Conservation (phyloP, 345 rosid genomes). For the Chamaenerion angustifolium region DNA sequence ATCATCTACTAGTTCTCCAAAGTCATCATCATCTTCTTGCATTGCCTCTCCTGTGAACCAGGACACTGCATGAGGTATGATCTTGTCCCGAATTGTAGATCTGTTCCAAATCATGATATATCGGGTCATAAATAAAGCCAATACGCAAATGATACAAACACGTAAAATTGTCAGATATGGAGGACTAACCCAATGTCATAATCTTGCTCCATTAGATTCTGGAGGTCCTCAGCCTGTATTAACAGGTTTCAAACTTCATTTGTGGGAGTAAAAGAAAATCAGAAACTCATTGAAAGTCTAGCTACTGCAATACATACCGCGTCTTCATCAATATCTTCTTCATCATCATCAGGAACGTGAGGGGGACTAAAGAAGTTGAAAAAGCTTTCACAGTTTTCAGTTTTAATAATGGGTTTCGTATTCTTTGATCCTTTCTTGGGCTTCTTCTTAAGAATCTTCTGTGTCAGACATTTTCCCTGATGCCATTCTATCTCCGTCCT, state of each 20-base stretch:
- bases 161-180: not conserved
- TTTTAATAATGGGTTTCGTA: constrained; percentile 76
- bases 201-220: constrained; percentile 92
- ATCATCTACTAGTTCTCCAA: constrained; percentile 21
- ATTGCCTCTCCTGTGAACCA: constrained; percentile 99
- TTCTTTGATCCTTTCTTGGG: constrained; percentile 91
- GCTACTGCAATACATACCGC: constrained; percentile 27
- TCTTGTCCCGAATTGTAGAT: constrained; percentile 74
- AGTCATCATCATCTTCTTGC: constrained; percentile 32
- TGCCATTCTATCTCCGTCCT: constrained; percentile 95
- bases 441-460: constrained; percentile 87
- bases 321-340: constrained; percentile 81
- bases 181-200: constrained; percentile 76
- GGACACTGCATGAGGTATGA: constrained; percentile 87
- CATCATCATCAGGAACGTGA: constrained; percentile 86
- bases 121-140: too few relatives aligned
- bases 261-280: not conserved
- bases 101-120: constrained; percentile 18
- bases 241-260: not conserved
- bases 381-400: constrained; percentile 85
- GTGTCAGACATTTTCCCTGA: constrained; percentile 86
- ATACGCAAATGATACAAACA: too few relatives aligned
- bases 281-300: too few relatives aligned
- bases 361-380: constrained; percentile 95
- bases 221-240: constrained; percentile 84